These are phyloP conservation scores for Fusarium tanahbumbuense DNA, from an alignment of 2,329 filamentous ascomycete genomes.

Conservation along the genomic window DNA sequence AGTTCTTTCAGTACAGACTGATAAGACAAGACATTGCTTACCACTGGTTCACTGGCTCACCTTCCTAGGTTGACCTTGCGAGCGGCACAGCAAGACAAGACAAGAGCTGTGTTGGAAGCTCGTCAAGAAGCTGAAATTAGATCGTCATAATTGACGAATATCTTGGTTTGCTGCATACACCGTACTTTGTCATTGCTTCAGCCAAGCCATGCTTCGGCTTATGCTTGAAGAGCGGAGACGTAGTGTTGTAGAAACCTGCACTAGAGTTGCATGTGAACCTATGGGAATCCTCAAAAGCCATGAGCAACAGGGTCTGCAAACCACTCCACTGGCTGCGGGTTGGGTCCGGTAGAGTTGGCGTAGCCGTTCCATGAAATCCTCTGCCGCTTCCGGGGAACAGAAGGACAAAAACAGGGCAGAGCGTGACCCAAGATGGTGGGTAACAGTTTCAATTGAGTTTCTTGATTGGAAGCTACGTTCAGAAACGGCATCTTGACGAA, in stretches of 20 bases:
- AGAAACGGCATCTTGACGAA: conserved; percentile 14
- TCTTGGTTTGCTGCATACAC: conserved; percentile 7
- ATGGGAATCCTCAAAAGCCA: conserved; percentile 14
- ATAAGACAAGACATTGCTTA: conserved; percentile 15
- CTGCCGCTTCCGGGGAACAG: conserved; percentile 35
- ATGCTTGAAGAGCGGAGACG: conserved; percentile 3
- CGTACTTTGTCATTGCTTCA: conserved; percentile 19
- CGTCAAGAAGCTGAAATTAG: background rate
- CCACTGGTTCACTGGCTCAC: background rate
- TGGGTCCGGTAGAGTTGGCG: conserved; percentile 31
- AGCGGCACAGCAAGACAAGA: background rate
- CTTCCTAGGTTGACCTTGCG: background rate
- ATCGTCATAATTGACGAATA: conserved; percentile 25
- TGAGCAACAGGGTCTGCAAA: conserved; percentile 27
- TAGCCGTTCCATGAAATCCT: conserved; percentile 29
- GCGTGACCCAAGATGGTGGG: conserved; percentile 26
- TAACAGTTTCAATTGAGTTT: conserved; percentile 8
- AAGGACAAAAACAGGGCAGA: conserved; percentile 14
- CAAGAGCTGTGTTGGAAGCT: background rate
- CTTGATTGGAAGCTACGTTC: conserved; percentile 5
- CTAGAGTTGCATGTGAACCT: conserved; percentile 14
- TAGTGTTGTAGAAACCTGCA: conserved; percentile 1
- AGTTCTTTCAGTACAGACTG: background rate
- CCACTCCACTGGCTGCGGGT: conserved; percentile 14
- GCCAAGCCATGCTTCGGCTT: conserved; percentile 14